These are phyloP conservation scores for Isatis tinctoria DNA, from an alignment of 345 rosid genomes.

Conservation along the genomic window DNA sequence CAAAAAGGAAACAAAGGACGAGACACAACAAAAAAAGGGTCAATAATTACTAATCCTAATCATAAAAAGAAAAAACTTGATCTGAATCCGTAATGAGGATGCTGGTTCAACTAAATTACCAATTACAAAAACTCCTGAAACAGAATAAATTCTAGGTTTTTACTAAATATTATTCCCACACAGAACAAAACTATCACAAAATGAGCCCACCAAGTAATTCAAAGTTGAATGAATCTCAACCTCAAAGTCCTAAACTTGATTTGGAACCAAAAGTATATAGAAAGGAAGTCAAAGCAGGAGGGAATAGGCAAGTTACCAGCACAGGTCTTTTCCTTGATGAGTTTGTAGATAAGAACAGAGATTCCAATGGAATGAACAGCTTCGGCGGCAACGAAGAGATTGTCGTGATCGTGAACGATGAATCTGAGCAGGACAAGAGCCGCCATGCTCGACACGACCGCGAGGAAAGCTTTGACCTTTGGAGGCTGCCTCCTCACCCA, in stretches of 20 bases:
- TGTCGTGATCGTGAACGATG: conserved; percentile 96
- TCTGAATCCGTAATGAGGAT: no score
- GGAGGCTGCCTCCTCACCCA: conserved; percentile 97
- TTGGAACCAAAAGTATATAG: no score
- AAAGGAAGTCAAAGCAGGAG: background rate
- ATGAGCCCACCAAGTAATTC: background rate
- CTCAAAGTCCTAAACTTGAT: background rate
- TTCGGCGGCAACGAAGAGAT: conserved; percentile 97
- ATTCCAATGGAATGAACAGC: conserved; percentile 96
- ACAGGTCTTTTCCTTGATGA: conserved; percentile 91
- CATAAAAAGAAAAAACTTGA: background rate
- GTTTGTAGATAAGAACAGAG: conserved; percentile 86
- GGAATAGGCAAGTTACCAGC: conserved; percentile 51
- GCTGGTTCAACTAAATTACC: background rate
- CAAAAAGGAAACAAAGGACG: no score
- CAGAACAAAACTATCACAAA: background rate
- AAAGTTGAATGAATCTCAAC: background rate
- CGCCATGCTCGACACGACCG: conserved; percentile 86
- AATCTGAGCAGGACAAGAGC: conserved; percentile 80
- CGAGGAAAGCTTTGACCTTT: conserved; percentile 87
- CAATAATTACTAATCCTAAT: background rate
- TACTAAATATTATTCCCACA: background rate
- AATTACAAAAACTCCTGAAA: background rate
- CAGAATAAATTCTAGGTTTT: background rate
- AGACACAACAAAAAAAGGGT: no score